phyloP scores from a whole-genome alignment of 352 stramenopile genomes.

The Phytophthora ohioensis region DNA sequence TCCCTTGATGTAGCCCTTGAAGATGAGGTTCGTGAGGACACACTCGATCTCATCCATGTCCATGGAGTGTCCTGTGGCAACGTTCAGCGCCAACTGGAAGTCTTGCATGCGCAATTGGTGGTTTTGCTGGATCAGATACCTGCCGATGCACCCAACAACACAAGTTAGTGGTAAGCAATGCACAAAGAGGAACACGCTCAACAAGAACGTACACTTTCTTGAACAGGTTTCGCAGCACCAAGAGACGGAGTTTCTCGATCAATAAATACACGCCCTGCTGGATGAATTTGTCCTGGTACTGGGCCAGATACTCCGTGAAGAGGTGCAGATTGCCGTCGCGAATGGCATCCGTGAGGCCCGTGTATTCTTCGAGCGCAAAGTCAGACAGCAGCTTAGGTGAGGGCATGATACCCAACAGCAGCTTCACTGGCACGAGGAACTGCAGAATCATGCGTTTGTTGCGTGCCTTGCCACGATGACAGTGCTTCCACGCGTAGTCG shows the following conservation, averaged over 20 bases:
- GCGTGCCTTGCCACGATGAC: conserved; percentile 76
- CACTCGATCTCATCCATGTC: conserved; percentile 98
- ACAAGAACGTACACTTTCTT: conserved; percentile 91
- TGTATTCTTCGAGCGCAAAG: conserved; percentile 90
- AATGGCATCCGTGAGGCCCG: conserved; percentile 91
- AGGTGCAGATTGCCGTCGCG: conserved; percentile 91
- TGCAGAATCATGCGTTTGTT: conserved; percentile 97
- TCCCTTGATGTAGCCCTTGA: conserved; percentile 95
- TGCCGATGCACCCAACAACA: conserved; percentile 31
- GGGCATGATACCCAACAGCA: conserved; percentile 94
- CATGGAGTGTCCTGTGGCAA: conserved; percentile 86
- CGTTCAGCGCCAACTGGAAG: conserved; percentile 89
- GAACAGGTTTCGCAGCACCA: conserved; percentile 96
- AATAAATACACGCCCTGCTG: conserved; percentile 95
- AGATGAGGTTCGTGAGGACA: conserved; percentile 97
- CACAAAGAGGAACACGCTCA: neutral
- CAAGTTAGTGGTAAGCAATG: conserved; percentile 8
- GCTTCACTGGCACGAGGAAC: conserved; percentile 95
- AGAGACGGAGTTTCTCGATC: conserved; percentile 96
- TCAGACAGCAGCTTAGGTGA: conserved; percentile 91
- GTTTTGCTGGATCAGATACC: conserved; percentile 82
- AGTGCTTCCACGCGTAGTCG: conserved; percentile 94
- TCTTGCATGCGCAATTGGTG: conserved; percentile 93
- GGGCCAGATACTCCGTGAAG: conserved; percentile 93
- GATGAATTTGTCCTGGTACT: conserved; percentile 93